A percentile compares a stretch with the other conserved stretches of the same genome.
These are phyloP conservation scores for Cladosporium phlei DNA, from an alignment of 2,329 filamentous ascomycete genomes.

Conservation along the genomic window DNA sequence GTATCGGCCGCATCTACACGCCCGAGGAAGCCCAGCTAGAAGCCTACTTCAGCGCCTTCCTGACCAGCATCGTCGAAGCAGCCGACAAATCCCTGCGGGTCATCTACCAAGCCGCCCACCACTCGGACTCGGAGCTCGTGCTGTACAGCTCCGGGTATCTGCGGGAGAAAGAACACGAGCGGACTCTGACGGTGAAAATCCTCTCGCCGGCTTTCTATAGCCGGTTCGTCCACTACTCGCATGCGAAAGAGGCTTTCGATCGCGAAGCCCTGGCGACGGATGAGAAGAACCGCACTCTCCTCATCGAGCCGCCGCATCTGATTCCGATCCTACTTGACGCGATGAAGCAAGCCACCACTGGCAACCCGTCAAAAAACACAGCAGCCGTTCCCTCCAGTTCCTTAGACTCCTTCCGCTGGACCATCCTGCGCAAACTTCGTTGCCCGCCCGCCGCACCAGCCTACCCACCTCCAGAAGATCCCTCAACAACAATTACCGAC, in stretches of 20 bases:
- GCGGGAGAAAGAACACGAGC: slow-evolving; percentile 33
- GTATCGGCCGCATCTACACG: slow-evolving; percentile 52
- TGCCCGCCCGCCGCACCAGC: slow-evolving; percentile 37
- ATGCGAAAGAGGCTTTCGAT: slow-evolving; percentile 59
- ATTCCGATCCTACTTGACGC: slow-evolving; percentile 44
- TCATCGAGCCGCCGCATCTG: slow-evolving; percentile 51
- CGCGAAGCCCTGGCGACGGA: slow-evolving; percentile 50
- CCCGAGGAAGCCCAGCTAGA: slow-evolving; percentile 44
- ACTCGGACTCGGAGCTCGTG: slow-evolving; percentile 24
- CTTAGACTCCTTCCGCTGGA: slow-evolving; percentile 33
- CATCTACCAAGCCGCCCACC: slow-evolving; percentile 49
- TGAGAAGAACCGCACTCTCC: slow-evolving; percentile 55
- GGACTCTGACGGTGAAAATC: slow-evolving; percentile 52
- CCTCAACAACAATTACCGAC: slow-evolving; percentile 23
- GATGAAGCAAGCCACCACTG: slow-evolving; percentile 13
- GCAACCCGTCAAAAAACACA: not conserved
- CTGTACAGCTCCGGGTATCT: slow-evolving; percentile 33
- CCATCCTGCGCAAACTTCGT: slow-evolving; percentile 33
- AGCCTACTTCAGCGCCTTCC: slow-evolving; percentile 36
- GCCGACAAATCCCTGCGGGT: slow-evolving; percentile 45
- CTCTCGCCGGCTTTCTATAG: slow-evolving; percentile 64
- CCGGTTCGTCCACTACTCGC: slow-evolving; percentile 58
- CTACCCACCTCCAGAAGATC: slow-evolving; percentile 29
- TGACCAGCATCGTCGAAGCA: slow-evolving; percentile 46
- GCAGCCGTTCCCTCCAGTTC: not conserved